These are phyloP conservation scores for Fragaria iinumae DNA, from an alignment of 306 rosid species.

Conservation along the genomic window DNA sequence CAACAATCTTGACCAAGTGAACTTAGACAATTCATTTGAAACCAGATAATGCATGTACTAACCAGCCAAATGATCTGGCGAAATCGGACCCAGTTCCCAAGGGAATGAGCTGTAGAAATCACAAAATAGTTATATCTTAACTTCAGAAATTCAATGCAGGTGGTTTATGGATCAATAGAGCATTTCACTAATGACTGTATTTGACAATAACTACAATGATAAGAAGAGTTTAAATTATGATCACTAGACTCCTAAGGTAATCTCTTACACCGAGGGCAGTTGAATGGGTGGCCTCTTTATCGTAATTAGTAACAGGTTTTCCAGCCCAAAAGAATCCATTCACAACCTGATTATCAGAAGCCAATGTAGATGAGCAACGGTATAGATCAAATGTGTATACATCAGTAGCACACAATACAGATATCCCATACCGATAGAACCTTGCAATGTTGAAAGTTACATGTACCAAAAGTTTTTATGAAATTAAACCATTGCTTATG, in stretches of 20 bases:
- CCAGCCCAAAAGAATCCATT: constrained; percentile 99
- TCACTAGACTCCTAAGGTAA: constrained; percentile 15
- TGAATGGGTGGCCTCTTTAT: constrained; percentile 50
- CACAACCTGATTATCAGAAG: constrained; percentile 64
- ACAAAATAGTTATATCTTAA: constrained; percentile 26
- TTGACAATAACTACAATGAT: background rate
- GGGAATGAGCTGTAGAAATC: constrained; percentile 79
- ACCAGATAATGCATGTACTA: constrained; percentile 29
- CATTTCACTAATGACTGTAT: constrained; percentile 19
- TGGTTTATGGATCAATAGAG: constrained; percentile 7
- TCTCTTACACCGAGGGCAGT: constrained; percentile 96
- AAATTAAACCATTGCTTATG: background rate
- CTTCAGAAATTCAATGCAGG: constrained; percentile 24
- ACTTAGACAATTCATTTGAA: constrained; percentile 7
- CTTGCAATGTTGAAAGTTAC: background rate
- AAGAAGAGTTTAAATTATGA: constrained; percentile 15
- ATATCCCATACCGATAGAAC: background rate
- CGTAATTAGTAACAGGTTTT: constrained; percentile 63
- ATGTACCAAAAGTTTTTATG: background rate
- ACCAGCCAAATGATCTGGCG: constrained; percentile 89
- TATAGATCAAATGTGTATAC: background rate
- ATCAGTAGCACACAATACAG: background rate
- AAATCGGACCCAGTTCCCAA: constrained; percentile 96
- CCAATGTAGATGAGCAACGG: constrained; percentile 8
- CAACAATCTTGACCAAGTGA: constrained; percentile 20